Evolutionary conservation across 2,329 filamentous ascomycete genomes (phyloP).

Genomic region (Clarireedia hainanense): DNA sequence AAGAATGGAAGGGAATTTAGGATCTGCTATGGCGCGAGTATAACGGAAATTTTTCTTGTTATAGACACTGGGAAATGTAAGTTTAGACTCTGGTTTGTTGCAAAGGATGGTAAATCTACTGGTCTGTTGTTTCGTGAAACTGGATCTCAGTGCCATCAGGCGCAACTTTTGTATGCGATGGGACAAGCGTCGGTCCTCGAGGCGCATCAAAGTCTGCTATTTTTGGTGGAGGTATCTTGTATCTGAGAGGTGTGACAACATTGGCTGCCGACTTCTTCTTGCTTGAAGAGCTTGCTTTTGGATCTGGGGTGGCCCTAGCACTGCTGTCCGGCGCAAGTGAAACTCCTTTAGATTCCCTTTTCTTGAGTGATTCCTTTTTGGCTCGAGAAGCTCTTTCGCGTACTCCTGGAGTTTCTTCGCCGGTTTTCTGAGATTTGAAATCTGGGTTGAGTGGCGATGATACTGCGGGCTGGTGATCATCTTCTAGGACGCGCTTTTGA

Average conservation of each 20-base stretch:
- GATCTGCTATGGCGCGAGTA: slow-evolving; percentile 83
- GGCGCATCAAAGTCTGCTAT: slow-evolving; percentile 53
- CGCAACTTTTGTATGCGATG: slow-evolving; percentile 44
- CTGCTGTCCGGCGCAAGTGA: slow-evolving; percentile 38
- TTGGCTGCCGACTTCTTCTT: slow-evolving; percentile 31
- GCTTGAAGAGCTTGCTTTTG: slow-evolving; percentile 32
- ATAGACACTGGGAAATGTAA: slow-evolving; percentile 38
- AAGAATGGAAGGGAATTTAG: slow-evolving; percentile 74
- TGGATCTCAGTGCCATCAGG: slow-evolving; percentile 44
- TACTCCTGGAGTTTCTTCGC: slow-evolving; percentile 22
- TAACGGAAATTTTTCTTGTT: slow-evolving; percentile 78
- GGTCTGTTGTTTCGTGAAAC: slow-evolving; percentile 57
- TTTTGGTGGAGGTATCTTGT: slow-evolving; percentile 58
- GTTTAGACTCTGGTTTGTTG: not conserved
- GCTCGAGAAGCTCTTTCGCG: slow-evolving; percentile 35
- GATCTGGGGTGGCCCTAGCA: slow-evolving; percentile 49
- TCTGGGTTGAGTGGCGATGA: slow-evolving; percentile 70
- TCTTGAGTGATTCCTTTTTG: slow-evolving; percentile 62
- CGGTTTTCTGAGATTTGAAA: slow-evolving; percentile 37
- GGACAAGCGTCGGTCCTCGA: slow-evolving; percentile 48
- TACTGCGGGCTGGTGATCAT: slow-evolving; percentile 61
- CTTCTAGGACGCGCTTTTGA: slow-evolving; percentile 59
- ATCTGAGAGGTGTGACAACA: slow-evolving; percentile 45
- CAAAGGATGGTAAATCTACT: slow-evolving; percentile 38
- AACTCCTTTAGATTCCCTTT: slow-evolving; percentile 53